Evolutionary conservation across 768 basidiomycete species (phyloP), one percentile per base, ranked within the genome.

Genomic region (Phanerochaete sordida): DNA sequence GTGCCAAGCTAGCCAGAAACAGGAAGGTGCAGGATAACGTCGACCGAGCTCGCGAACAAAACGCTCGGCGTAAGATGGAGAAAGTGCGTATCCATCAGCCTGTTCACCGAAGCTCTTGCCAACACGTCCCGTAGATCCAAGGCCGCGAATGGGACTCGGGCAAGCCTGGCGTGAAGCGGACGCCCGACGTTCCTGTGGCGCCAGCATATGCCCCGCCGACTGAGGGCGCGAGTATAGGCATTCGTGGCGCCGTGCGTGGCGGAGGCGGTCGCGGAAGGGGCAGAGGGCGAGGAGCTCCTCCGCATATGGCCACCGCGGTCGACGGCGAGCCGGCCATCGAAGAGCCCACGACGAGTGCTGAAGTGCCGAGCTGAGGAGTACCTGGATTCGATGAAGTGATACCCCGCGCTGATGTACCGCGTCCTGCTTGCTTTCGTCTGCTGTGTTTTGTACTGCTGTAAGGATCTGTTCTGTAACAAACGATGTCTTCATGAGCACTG

Each of bases 81-180:
- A 91, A 87, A 63, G 69, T 69, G 31, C 21, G 57, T 46, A 21
- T 16, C 33, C 12, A 27, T 21, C 13, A 6, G 33, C 13, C 39
- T 6, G 2, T 19, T 43, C 8, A 13, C 26, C 21, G 26, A 12
- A 24, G 24, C 39, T 27, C 33, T 43, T 33, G 11, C 39, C 13
- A 24, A 3, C 30, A 45, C 21, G 16, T 31, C 19, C 2, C n/a
- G n/a, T 37, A 70, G 75, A 80, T 84, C 24, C 84, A 84, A 66
- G 84, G 75, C 63, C 82, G 91, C 16, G 91, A 93, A 75, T 93
- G 91, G 91, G 91, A 93, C 70, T 86, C 89, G 28, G 88, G 84
- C 21, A 93, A 93, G 66, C 71, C 68, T 31, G 71, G 69, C 28
- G 64, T 66, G 49, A 64, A 65, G 60, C 62, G 64, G 39, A 49